Percentiles rank a stretch among this genome's conserved stretches.
phyloP scores from a whole-genome alignment of 371 early-diverging fungal species.

The Mortierella sp. region DNA sequence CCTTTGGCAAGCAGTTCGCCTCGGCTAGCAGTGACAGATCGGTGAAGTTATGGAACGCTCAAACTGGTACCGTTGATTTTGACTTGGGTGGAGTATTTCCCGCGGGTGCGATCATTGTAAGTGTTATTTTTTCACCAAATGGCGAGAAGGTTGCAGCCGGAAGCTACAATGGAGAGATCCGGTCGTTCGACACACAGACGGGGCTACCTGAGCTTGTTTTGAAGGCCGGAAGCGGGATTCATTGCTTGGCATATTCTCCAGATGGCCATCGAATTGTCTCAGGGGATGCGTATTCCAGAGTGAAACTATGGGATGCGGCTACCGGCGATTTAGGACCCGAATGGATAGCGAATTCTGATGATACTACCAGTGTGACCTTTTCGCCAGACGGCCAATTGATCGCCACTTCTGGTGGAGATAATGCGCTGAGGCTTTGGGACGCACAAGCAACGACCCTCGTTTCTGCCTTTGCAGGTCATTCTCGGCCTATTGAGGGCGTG shows the following conservation, averaged over 20 bases:
- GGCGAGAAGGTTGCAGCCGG: background rate
- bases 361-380: background rate
- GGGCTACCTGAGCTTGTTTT: background rate
- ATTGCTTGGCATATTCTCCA: background rate
- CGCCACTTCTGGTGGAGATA: background rate
- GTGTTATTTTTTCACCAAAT: slow-evolving; percentile 4
- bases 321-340: background rate
- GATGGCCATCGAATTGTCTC: background rate
- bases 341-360: background rate
- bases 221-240: background rate
- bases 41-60: slow-evolving; percentile 6
- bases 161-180: background rate
- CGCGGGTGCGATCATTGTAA: no score
- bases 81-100: slow-evolving; percentile 18
- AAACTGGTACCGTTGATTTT: background rate
- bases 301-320: background rate
- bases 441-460: background rate
- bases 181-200: background rate
- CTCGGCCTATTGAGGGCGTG: background rate
- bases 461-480: background rate
- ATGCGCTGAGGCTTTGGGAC: background rate
- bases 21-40: background rate
- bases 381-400: slow-evolving; percentile 7
- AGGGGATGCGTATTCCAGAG: background rate
- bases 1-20: slow-evolving; percentile 7